phyloP scores from a whole-genome alignment of 495 filamentous ascomycete species.

The Tuber aestivum region DNA sequence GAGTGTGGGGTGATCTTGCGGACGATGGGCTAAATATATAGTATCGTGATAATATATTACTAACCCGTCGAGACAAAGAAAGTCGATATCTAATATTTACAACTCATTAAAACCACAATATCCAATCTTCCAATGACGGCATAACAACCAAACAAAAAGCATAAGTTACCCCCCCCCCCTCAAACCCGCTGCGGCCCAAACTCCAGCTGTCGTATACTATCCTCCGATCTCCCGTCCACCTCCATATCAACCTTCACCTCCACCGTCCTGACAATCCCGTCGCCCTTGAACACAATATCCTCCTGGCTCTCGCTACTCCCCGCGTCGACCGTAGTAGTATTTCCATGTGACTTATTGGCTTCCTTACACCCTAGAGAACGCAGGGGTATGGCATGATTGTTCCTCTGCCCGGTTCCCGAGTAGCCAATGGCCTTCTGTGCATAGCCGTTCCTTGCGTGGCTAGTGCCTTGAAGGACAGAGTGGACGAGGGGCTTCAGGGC shows the following conservation, averaged over 20 bases:
- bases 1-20: background rate
- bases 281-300: slow-evolving; percentile 25
- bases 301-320: slow-evolving; percentile 25
- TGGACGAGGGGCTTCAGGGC: slow-evolving; percentile 35
- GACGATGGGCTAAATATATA: background rate
- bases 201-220: slow-evolving; percentile 26
- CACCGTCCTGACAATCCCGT: slow-evolving; percentile 24
- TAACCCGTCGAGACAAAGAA: background rate
- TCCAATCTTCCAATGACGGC: background rate
- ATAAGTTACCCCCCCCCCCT: background rate
- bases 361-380: background rate
- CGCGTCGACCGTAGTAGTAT: slow-evolving; percentile 17
- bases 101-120: background rate
- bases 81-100: slow-evolving; percentile 6
- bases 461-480: slow-evolving; percentile 19
- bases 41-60: too few species aligned
- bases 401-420: background rate
- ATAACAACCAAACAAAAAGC: background rate
- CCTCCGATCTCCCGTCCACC: slow-evolving; percentile 10
- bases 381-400: background rate
- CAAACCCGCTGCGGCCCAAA: slow-evolving; percentile 12
- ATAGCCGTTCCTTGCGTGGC: slow-evolving; percentile 11
- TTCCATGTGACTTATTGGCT: background rate
- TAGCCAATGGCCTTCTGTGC: slow-evolving; percentile 8
- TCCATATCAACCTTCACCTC: slow-evolving; percentile 31